These are phyloP conservation scores for Kodamaea sp. DNA, from an alignment of 1,139 yeast genomes.

Conservation along the genomic window DNA sequence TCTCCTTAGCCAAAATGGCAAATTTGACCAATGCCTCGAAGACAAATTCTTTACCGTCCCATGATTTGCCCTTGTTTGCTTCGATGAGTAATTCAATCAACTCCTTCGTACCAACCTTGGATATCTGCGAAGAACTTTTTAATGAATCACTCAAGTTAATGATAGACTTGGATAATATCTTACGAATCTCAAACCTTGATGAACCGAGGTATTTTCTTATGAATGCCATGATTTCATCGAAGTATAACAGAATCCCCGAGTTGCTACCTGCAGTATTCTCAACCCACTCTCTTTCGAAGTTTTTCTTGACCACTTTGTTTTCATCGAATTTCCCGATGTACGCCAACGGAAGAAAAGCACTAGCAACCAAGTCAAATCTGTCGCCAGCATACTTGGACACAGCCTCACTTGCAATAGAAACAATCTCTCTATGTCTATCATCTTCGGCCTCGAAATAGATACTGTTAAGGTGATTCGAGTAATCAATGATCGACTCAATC, in stretches of 20 bases:
- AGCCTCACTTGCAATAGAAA: conserved; percentile 67
- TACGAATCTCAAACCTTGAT: conserved; percentile 64
- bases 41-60: conserved; percentile 84
- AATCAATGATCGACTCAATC: conserved; percentile 52
- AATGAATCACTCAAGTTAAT: conserved; percentile 57
- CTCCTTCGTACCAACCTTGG: conserved; percentile 26
- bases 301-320: conserved; percentile 42
- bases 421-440: conserved; percentile 48
- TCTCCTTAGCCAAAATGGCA: conserved; percentile 44
- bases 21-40: conserved; percentile 69
- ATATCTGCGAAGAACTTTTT: conserved; percentile 34
- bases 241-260: conserved; percentile 69
- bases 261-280: conserved; percentile 76
- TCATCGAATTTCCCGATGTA: conserved; percentile 77
- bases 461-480: conserved; percentile 51
- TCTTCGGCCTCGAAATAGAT: conserved; percentile 64
- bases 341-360: conserved; percentile 74
- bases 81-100: conserved; percentile 59
- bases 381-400: conserved; percentile 73
- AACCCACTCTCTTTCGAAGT: conserved; percentile 72
- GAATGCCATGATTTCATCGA: conserved; percentile 65
- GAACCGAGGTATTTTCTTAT: conserved; percentile 54
- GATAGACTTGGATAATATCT: conserved; percentile 69
- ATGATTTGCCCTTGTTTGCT: conserved; percentile 76
- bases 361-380: conserved; percentile 61